These are phyloP conservation scores for Cutaneotrichosporon sp. DNA, from an alignment of 1,284 basidiomycete genomes.

Conservation along the genomic window DNA sequence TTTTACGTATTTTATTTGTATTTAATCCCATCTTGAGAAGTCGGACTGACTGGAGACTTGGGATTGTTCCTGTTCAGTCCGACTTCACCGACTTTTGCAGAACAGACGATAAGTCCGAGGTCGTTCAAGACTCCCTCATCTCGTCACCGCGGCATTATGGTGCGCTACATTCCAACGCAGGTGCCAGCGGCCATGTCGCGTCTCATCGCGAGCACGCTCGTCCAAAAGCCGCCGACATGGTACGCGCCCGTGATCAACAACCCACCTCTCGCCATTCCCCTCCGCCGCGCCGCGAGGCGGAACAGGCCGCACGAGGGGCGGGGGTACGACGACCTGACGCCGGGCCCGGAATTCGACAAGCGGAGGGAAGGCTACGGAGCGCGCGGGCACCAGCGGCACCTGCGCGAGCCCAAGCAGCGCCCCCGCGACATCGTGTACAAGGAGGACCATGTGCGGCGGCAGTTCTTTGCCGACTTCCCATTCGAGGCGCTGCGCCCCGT, in stretches of 20 bases:
- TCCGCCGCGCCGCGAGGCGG: conserved; percentile 62
- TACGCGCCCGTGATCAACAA: conserved; percentile 78
- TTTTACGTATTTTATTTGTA: conserved; percentile 3
- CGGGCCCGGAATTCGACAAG: neutral
- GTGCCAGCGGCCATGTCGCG: conserved; percentile 85
- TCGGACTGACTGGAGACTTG: too few species aligned
- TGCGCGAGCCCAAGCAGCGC: conserved; percentile 54
- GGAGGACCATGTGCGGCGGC: conserved; percentile 78
- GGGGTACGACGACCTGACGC: conserved; percentile 20
- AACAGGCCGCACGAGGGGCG: conserved; percentile 37
- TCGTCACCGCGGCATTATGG: conserved; percentile 55
- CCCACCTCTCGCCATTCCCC: conserved; percentile 78
- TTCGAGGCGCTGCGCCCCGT: conserved; percentile 86
- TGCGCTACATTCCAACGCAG: conserved; percentile 75
- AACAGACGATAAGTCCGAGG: too few species aligned
- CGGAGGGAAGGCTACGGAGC: conserved; percentile 1
- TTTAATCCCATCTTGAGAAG: neutral
- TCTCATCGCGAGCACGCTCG: conserved; percentile 65
- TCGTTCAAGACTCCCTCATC: neutral
- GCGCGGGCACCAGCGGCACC: conserved; percentile 29
- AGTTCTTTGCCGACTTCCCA: conserved; percentile 94
- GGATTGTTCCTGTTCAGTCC: neutral
- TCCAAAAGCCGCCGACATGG: conserved; percentile 73
- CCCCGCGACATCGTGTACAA: conserved; percentile 69
- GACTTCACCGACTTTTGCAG: conserved; percentile 18